Evolutionary conservation across 2,329 filamentous ascomycete species (phyloP).

Genomic region (Stachybotrys elegans): DNA sequence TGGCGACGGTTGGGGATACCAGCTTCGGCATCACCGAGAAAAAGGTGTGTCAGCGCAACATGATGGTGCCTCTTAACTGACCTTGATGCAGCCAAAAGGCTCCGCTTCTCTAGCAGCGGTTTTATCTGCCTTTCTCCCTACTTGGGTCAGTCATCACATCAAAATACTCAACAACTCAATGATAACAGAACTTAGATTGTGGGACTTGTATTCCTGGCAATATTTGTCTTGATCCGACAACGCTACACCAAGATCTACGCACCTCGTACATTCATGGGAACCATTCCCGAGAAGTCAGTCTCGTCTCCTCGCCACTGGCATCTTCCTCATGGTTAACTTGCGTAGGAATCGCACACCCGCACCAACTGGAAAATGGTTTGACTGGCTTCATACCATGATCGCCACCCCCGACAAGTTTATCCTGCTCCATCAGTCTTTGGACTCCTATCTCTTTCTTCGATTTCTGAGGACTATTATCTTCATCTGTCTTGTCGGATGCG

Average conservation of each 20-base stretch:
- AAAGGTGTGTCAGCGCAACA: no score
- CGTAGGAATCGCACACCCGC: conserved; percentile 1
- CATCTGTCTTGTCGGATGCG: not conserved
- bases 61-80: no score
- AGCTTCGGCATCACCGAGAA: no score
- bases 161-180: not conserved
- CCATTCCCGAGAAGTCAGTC: not conserved
- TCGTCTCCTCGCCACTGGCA: not conserved
- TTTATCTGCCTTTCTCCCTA: conserved; percentile 1
- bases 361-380: not conserved
- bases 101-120: conserved; percentile 1
- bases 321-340: not conserved
- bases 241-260: not conserved
- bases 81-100: not conserved
- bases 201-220: not conserved
- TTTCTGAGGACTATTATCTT: conserved; percentile 1
- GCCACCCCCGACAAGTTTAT: not conserved
- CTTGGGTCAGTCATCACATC: not conserved
- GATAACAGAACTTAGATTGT: not conserved
- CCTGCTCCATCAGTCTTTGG: not conserved
- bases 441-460: not conserved
- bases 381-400: not conserved
- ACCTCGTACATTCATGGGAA: not conserved
- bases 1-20: no score
- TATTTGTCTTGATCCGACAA: not conserved